Evolutionary conservation across 139 green algal species (phyloP).

Genomic region (Tetradesmus lagerheimii): DNA sequence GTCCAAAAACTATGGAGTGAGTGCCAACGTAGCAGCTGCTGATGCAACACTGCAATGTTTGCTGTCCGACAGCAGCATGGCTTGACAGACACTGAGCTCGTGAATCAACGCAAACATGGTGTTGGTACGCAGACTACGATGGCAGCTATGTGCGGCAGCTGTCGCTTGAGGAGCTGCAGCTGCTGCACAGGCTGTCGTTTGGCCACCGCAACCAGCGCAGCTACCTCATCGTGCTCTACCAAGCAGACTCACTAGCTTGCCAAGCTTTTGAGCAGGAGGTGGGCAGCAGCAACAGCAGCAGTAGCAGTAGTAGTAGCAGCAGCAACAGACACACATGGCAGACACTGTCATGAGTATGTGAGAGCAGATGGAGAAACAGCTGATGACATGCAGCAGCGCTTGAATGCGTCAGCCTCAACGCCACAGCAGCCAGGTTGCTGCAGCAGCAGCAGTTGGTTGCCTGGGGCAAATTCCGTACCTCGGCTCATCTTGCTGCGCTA

Average conservation of each 20-base stretch:
- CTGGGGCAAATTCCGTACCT: no score
- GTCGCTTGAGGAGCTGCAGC: constrained; percentile 21
- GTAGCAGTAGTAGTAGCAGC: neutral
- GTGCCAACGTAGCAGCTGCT: neutral
- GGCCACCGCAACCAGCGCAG: constrained; percentile 47
- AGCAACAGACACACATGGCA: neutral
- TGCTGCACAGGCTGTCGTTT: constrained; percentile 47
- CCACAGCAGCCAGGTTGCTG: neutral
- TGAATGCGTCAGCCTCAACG: no score
- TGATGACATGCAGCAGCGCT: neutral
- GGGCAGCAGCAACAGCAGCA: neutral
- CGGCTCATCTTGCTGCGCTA: no score
- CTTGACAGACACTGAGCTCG: no score
- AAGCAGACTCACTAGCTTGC: constrained; percentile 24
- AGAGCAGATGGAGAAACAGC: neutral
- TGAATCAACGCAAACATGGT: no score
- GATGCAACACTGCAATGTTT: neutral
- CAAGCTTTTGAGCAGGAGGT: constrained; percentile 42
- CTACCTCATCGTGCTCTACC: constrained; percentile 35
- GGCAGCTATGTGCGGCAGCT: constrained; percentile 25
- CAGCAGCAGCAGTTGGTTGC: no score
- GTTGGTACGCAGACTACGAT: constrained; percentile 26
- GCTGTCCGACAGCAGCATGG: neutral
- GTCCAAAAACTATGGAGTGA: constrained; percentile 15
- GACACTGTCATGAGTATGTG: neutral